Base-by-base conservation (phyloP, 2,329 filamentous ascomycete species). In the Stachybotrys chartarum region DNA sequence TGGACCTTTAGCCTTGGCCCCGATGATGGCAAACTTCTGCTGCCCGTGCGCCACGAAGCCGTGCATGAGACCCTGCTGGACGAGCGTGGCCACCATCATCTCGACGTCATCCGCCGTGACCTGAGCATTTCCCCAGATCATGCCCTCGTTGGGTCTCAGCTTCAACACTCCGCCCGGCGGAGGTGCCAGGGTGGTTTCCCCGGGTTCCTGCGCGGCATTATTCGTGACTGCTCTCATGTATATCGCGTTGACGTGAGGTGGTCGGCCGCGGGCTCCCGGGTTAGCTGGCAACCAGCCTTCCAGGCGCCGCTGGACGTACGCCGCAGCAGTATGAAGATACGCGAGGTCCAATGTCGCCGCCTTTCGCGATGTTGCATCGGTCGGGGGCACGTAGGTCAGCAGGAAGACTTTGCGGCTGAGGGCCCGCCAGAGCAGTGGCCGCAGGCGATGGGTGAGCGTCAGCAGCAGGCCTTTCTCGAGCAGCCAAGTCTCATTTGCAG, bases 1-100 rank as follows among this genome's bases (percentile, higher is more conserved):
- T 0, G 86, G 80, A 30, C 81, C 82, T 60, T 80, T 82, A 57
- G 80, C 79, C 75, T 86, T 87, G 30, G 88, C 85, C 3, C 92
- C 91, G 53, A 88, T 84, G 48, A 97, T 89, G 12, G 91, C 91
- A 65, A 97, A 91, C 51, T 88, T 85, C 48, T 81, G 81, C 65
- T 86, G 84, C 30, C 81, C 81, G 64, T 95, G 90, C 16, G 88
- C 89, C 31, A 97, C 81, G 65, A 92, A 97, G 1, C 92, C 93
- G 61, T 87, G 85, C 67, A 97, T 78, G 30, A 96, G 75, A 1
- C 88, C 90, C 70, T 96, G 90, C 52, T 88, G 84, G 18, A 95
- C 82, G 12, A 97, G 79, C 11, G 86, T 86, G 0, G 88, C 83
- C 12, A 95, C 79, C 51, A 90, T 84, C 49, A 84, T 84, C 71